Conservation (phyloP, 495 filamentous ascomycete genomes). For the Xylaria cubensis region DNA sequence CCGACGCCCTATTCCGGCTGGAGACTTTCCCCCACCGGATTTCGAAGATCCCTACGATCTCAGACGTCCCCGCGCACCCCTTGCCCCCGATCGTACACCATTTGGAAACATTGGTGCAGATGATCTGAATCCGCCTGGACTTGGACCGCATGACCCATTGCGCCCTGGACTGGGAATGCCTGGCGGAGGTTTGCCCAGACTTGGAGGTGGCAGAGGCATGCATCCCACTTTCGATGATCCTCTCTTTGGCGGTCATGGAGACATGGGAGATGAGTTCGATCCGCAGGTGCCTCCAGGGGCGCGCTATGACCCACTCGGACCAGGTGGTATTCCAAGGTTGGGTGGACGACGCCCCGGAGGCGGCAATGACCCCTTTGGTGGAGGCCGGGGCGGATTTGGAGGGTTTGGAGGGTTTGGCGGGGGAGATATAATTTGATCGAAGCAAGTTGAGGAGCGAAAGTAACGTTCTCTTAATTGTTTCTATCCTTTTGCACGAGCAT, state of each 20-base stretch:
- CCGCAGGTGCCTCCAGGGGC: slow-evolving; percentile 65
- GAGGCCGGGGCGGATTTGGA: slow-evolving; percentile 37
- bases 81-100: slow-evolving; percentile 54
- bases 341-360: slow-evolving; percentile 44
- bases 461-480: not conserved
- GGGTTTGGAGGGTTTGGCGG: slow-evolving; percentile 47
- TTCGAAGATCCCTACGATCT: slow-evolving; percentile 96
- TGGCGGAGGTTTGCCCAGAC: slow-evolving; percentile 55
- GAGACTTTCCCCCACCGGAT: slow-evolving; percentile 84
- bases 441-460: not conserved
- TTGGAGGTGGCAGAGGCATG: slow-evolving; percentile 77
- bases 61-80: slow-evolving; percentile 67
- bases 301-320: slow-evolving; percentile 81
- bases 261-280: slow-evolving; percentile 54
- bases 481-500: not conserved
- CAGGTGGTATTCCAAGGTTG: slow-evolving; percentile 61
- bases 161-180: slow-evolving; percentile 62
- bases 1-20: slow-evolving; percentile 69
- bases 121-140: slow-evolving; percentile 85
- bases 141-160: slow-evolving; percentile 85
- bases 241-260: slow-evolving; percentile 72
- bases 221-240: slow-evolving; percentile 95
- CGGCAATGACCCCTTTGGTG: slow-evolving; percentile 43
- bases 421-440: slow-evolving; percentile 51
- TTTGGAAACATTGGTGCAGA: slow-evolving; percentile 73